These are phyloP conservation scores for Lodderomyces beijingensis DNA, from an alignment of 1,139 yeast species.

Conservation along the genomic window DNA sequence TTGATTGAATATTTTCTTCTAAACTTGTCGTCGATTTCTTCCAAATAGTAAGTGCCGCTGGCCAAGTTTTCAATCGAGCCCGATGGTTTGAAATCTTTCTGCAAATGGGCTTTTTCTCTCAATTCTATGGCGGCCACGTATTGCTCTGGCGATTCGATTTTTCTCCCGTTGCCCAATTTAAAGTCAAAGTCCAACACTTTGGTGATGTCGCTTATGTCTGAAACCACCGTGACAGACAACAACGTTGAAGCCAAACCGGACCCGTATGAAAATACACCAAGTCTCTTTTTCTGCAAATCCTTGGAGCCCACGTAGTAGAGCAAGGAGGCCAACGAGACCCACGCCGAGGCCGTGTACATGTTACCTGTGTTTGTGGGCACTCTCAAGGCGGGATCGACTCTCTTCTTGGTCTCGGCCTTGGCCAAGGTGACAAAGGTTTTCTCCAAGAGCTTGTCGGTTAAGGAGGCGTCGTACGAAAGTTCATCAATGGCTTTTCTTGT, in stretches of 20 bases:
- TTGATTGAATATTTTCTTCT: constrained; percentile 75
- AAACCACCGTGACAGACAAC: constrained; percentile 73
- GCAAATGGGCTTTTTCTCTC: constrained; percentile 86
- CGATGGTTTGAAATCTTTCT: constrained; percentile 72
- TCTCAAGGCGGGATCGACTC: constrained; percentile 75
- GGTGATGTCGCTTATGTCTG: constrained; percentile 72
- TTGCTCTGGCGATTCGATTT: constrained; percentile 64
- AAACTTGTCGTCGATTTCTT: constrained; percentile 80
- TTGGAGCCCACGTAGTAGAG: constrained; percentile 73
- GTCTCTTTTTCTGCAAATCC: constrained; percentile 68
- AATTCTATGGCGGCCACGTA: constrained; percentile 77
- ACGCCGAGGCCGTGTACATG: constrained; percentile 95
- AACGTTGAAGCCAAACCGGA: constrained; percentile 95
- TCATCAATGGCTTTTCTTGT: constrained; percentile 53
- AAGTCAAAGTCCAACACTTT: constrained; percentile 63
- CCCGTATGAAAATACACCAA: constrained; percentile 94
- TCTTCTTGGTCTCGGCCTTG: constrained; percentile 62
- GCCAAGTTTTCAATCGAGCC: constrained; percentile 73
- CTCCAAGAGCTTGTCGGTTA: constrained; percentile 77
- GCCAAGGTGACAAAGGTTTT: constrained; percentile 79
- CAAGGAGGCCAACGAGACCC: constrained; percentile 81
- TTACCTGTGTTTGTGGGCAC: constrained; percentile 98
- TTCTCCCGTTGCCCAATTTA: constrained; percentile 64
- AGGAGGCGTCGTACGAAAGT: constrained; percentile 71
- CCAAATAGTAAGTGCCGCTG: constrained; percentile 79